A percentile compares a stretch with the other conserved stretches of the same genome.
Conservation (phyloP, 2,329 filamentous ascomycete genomes). For the Fonsecaea erecta region DNA sequence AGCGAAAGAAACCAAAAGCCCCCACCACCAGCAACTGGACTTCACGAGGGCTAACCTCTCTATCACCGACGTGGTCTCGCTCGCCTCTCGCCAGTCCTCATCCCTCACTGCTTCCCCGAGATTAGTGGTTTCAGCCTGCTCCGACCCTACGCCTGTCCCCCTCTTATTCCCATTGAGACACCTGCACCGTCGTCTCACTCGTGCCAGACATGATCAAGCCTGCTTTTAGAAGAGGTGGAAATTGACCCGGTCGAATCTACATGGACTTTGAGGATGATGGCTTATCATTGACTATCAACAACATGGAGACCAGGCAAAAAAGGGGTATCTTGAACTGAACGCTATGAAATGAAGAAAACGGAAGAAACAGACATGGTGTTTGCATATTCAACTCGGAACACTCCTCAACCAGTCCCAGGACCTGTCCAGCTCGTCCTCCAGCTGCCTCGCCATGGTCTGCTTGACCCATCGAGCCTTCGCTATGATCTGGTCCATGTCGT, state of each 20-base stretch:
- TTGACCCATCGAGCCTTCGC: conserved; percentile 32
- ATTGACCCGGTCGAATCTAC: not conserved
- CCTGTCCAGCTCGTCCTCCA: conserved; percentile 1
- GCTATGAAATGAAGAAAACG: not conserved
- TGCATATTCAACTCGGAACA: conserved; percentile 22
- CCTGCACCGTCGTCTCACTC: not conserved
- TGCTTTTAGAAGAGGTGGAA: not conserved
- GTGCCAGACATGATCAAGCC: not conserved
- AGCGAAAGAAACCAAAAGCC: too few species aligned
- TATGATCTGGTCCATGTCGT: conserved; percentile 31
- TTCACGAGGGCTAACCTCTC: conserved; percentile 8
- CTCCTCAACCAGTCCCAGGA: conserved; percentile 28
- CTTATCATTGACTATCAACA: not conserved
- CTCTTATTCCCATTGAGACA: not conserved
- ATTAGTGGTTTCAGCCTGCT: conserved; percentile 21
- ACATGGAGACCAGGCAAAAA: not conserved
- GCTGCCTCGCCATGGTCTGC: conserved; percentile 29
- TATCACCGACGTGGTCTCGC: conserved; percentile 5
- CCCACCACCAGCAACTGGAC: not conserved
- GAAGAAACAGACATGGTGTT: not conserved
- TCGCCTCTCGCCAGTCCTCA: not conserved
- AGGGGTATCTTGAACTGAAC: conserved; percentile 16
- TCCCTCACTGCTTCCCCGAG: conserved; percentile 13
- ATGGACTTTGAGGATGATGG: not conserved
- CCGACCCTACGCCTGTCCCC: not conserved